Percentiles rank a stretch among this genome's conserved stretches.
Evolutionary conservation across 495 filamentous ascomycete genomes (phyloP).

Genomic region (Aspergillus biplanus): DNA sequence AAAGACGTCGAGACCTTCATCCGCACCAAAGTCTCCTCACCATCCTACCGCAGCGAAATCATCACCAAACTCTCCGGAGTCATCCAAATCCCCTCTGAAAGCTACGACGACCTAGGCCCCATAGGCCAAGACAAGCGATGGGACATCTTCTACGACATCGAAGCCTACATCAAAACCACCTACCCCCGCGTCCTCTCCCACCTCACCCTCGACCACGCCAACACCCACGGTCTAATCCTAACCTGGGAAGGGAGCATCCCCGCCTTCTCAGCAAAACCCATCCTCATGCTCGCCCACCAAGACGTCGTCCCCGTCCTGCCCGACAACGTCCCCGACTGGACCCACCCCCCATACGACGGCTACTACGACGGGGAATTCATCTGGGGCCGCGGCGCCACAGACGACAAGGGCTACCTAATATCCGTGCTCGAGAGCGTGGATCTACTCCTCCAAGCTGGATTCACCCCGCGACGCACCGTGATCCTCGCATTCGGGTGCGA

Average conservation of each 20-base stretch:
- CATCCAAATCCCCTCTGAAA: conserved; percentile 4
- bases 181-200: neutral
- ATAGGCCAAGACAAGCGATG: neutral
- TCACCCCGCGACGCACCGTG: neutral
- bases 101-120: conserved; percentile 2
- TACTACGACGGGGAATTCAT: neutral
- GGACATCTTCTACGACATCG: neutral
- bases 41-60: neutral
- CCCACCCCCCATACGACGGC: neutral
- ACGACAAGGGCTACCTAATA: conserved; percentile 5
- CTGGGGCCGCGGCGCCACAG: conserved; percentile 6
- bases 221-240: neutral
- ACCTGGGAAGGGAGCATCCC: conserved; percentile 7
- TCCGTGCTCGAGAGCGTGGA: neutral
- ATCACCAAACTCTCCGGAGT: neutral
- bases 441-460: neutral
- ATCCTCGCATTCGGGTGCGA: conserved; percentile 6
- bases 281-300: conserved; percentile 8
- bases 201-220: neutral
- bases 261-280: neutral
- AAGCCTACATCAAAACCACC: neutral
- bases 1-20: neutral
- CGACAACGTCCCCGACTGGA: neutral
- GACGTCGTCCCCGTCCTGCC: conserved; percentile 7
- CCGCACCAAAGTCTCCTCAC: neutral